Evolutionary conservation across 1,139 yeast genomes (phyloP), one percentile per base, ranked within the genome.

Genomic region (Hemisphaericaspora subhashii): DNA sequence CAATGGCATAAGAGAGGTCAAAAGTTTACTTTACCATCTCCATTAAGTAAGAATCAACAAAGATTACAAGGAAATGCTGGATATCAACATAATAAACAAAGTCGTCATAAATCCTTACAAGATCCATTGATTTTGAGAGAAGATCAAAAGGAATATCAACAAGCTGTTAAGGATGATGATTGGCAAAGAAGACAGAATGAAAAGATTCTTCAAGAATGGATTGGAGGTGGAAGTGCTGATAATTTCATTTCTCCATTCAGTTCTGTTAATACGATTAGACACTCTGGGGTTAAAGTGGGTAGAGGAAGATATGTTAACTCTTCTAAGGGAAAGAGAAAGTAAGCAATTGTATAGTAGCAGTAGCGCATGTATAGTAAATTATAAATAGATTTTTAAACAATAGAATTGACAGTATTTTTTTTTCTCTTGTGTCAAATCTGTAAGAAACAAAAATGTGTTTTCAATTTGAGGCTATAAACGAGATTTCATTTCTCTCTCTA

Each of bases 1-100:
- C 92, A 87, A 63, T 94, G 98, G 98, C 83, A 83, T 52, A 86
- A 78, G 45, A 76, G 95, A 51, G 99, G 99, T 38, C 85, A 87
- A 53, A 74, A 77, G 43, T 92, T 76, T 64, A 77, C 94, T 3
- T 56, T 92, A 36, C 85, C 76, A 0, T 81, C 88, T 7, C 94
- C 94, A 25, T 65, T 79, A 43, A 80, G 87, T 41, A 84, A 83
- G 56, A 81, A 77, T 54, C 74, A 79, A 20, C 72, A 71, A 40
- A 81, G 74, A 60, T 71, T 71, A 49, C 74, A 74, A 53, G 94
- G 94, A 21, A 81, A 81, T 48, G 84, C 80, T 35, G 94, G 94
- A 3, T 79, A 66, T 57, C 86, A 81, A 50, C 92, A 85, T 55
- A 77, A 77, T 52, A 76, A 76, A 47, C 71, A 77, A 38, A 80